phyloP scores from a whole-genome alignment of 2,329 filamentous ascomycete species.

The Ilyonectria destructans region DNA sequence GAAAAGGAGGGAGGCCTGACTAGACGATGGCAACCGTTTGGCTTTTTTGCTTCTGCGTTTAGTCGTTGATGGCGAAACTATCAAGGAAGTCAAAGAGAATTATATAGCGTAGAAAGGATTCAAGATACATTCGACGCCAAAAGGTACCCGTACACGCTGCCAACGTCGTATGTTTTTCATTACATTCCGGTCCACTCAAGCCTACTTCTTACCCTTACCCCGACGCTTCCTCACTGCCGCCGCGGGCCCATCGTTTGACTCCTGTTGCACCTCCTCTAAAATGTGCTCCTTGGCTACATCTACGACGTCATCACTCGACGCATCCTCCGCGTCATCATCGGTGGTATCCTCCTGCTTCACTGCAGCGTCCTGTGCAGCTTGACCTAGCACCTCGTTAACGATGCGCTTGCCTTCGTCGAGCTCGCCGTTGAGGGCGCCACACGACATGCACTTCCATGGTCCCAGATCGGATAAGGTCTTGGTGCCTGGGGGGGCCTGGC shows the following conservation, averaged over 20 bases:
- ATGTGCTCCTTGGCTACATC: constrained; percentile 37
- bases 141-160: neutral
- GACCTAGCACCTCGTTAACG: constrained; percentile 73
- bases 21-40: neutral
- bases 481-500: constrained; percentile 92
- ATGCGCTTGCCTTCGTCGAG: constrained; percentile 84
- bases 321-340: constrained; percentile 12
- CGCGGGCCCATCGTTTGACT: constrained; percentile 39
- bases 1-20: neutral
- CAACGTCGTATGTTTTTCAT: constrained; percentile 2
- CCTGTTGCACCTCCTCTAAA: constrained; percentile 33
- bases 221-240: constrained; percentile 47
- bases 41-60: neutral
- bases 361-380: constrained; percentile 41
- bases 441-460: constrained; percentile 91
- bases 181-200: neutral
- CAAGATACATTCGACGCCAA: constrained; percentile 13
- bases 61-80: neutral
- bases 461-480: constrained; percentile 85
- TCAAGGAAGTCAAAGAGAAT: constrained; percentile 4
- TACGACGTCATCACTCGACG: constrained; percentile 30
- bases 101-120: constrained; percentile 1
- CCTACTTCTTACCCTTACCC: constrained; percentile 47
- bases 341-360: constrained; percentile 32
- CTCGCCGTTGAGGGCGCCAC: constrained; percentile 85